These are phyloP conservation scores for Saksenaea oblongispora DNA, from an alignment of 371 early-diverging fungal species.

Conservation along the genomic window DNA sequence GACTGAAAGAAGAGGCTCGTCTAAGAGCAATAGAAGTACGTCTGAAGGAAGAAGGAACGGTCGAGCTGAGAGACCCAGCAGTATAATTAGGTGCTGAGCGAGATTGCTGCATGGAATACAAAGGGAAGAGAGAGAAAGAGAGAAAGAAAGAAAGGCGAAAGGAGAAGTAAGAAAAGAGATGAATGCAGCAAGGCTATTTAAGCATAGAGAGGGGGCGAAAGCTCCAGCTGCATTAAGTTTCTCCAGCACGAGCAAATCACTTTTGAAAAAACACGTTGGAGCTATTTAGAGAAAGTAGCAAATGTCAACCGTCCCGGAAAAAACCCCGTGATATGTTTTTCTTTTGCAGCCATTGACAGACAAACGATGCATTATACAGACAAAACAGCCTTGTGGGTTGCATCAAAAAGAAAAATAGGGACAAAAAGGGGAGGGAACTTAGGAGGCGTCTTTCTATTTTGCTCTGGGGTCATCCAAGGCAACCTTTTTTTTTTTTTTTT, in stretches of 20 bases:
- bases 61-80: conserved; percentile 29
- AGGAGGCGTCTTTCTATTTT: neutral
- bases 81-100: conserved; percentile 8
- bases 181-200: conserved; percentile 9
- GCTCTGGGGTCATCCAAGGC: neutral
- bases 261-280: neutral
- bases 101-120: conserved; percentile 7
- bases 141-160: conserved; percentile 11
- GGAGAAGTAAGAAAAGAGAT: conserved; percentile 12
- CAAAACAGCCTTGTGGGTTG: conserved; percentile 3
- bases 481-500: neutral
- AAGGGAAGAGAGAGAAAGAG: neutral
- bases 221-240: neutral
- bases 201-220: neutral
- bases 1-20: conserved; percentile 22
- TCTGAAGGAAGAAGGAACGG: conserved; percentile 14
- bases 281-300: neutral
- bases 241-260: neutral
- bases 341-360: neutral
- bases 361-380: neutral
- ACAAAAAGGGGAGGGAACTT: neutral
- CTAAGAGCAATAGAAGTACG: conserved; percentile 17
- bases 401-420: neutral
- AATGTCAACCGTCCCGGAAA: neutral
- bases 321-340: neutral